These are phyloP conservation scores for Ogataea populi-albae DNA, from an alignment of 805 yeast genomes.

Conservation along the genomic window DNA sequence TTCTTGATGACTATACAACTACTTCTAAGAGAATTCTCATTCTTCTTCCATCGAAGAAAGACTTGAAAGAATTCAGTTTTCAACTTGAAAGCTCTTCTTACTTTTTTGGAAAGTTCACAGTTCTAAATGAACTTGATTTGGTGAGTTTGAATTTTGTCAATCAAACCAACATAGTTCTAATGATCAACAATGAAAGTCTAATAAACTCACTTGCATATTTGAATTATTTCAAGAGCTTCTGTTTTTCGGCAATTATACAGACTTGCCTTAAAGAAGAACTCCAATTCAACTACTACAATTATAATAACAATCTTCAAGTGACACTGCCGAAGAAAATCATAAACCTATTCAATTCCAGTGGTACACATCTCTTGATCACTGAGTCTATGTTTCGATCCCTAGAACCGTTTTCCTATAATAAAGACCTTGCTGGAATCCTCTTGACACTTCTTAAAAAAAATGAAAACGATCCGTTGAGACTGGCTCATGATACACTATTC, in stretches of 20 bases:
- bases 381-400: constrained; percentile 5
- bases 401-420: neutral
- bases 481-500: constrained; percentile 7
- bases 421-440: constrained; percentile 8
- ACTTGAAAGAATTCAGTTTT: constrained; percentile 6
- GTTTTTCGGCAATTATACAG: constrained; percentile 12
- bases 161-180: constrained; percentile 9
- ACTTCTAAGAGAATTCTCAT: constrained; percentile 6
- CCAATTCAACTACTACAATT: constrained; percentile 4
- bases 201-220: constrained; percentile 9
- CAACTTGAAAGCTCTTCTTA: constrained; percentile 5
- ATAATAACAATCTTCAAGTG: constrained; percentile 1
- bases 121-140: constrained; percentile 9
- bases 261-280: constrained; percentile 4
- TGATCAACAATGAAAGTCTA: constrained; percentile 10
- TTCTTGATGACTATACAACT: neutral
- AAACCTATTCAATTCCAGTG: constrained; percentile 1
- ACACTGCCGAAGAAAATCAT: constrained; percentile 2
- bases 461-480: constrained; percentile 3
- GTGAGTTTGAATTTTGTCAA: constrained; percentile 10
- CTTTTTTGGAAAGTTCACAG: constrained; percentile 3
- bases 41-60: constrained; percentile 11
- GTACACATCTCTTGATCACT: constrained; percentile 5
- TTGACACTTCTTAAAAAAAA: constrained; percentile 8
- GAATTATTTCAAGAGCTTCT: constrained; percentile 7